These are phyloP conservation scores for Aschersonia sp. DNA, from an alignment of 2,329 filamentous ascomycete genomes.

Conservation along the genomic window DNA sequence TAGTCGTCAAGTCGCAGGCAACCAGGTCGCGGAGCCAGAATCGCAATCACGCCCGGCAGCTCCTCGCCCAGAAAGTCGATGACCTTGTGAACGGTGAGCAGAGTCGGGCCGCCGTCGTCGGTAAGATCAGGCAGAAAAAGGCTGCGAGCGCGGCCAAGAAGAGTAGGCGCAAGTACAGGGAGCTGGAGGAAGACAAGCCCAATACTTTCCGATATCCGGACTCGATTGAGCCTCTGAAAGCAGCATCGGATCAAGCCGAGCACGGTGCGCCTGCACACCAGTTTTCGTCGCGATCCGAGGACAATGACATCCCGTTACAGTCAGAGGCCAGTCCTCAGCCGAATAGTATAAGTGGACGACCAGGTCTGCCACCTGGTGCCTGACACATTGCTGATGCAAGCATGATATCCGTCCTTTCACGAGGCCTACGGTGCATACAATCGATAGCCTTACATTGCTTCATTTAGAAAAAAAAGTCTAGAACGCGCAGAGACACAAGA, in stretches of 20 bases:
- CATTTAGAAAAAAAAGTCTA: background rate
- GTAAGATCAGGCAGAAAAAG: constrained; percentile 47
- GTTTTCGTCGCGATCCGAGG: too few species aligned
- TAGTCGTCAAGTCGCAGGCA: constrained; percentile 88
- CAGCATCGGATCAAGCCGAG: background rate
- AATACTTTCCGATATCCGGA: constrained; percentile 2
- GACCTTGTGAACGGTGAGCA: constrained; percentile 55
- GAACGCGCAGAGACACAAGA: background rate
- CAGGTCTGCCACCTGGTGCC: too few species aligned
- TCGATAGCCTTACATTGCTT: constrained; percentile 1
- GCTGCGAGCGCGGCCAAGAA: constrained; percentile 72
- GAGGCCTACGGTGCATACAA: background rate
- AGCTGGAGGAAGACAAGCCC: constrained; percentile 36
- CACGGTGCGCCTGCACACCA: too few species aligned
- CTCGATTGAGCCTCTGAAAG: background rate
- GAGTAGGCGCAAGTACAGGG: constrained; percentile 62
- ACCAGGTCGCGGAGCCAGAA: constrained; percentile 82
- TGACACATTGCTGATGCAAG: too few species aligned
- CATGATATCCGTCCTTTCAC: background rate
- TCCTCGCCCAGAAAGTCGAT: constrained; percentile 66
- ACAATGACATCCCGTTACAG: too few species aligned
- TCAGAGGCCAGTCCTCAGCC: too few species aligned
- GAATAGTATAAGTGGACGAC: too few species aligned
- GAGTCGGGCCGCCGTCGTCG: constrained; percentile 52
- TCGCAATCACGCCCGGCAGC: constrained; percentile 64